Conservation (phyloP, 495 filamentous ascomycete genomes). For the Friedmanniomyces simplex region DNA sequence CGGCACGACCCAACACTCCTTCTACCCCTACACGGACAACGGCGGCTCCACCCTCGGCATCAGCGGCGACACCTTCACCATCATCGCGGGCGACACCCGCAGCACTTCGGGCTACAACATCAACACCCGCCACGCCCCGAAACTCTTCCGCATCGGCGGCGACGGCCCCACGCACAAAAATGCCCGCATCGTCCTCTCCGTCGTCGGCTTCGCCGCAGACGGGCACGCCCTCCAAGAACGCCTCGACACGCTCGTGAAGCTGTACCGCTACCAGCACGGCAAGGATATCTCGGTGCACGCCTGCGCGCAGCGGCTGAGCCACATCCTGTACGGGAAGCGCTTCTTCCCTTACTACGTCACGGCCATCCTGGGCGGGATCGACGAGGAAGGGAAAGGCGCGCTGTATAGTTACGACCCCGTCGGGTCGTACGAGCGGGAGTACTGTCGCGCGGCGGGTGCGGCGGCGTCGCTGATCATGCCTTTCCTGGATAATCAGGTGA, state of each 20-base stretch:
- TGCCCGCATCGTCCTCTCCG: slow-evolving; percentile 76
- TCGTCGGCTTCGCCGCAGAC: slow-evolving; percentile 92
- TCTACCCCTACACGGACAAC: slow-evolving; percentile 97
- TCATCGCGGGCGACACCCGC: slow-evolving; percentile 93
- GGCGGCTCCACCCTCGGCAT: slow-evolving; percentile 95
- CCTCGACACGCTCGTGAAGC: slow-evolving; percentile 83
- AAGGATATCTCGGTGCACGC: slow-evolving; percentile 87
- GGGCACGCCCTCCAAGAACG: slow-evolving; percentile 82
- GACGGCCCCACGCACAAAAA: slow-evolving; percentile 73
- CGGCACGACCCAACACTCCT: slow-evolving; percentile 61
- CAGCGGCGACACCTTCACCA: slow-evolving; percentile 81
- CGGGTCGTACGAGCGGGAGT: slow-evolving; percentile 90
- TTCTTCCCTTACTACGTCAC: slow-evolving; percentile 98
- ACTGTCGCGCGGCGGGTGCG: slow-evolving; percentile 90
- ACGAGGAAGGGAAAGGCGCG: slow-evolving; percentile 89
- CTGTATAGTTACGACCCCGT: slow-evolving; percentile 97
- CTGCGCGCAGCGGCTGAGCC: slow-evolving; percentile 83
- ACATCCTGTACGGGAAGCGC: slow-evolving; percentile 89
- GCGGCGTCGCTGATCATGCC: slow-evolving; percentile 96
- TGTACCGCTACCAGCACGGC: slow-evolving; percentile 92
- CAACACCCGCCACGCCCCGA: slow-evolving; percentile 86
- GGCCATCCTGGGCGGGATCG: slow-evolving; percentile 84
- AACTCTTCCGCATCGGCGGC: slow-evolving; percentile 92
- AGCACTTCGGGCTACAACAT: slow-evolving; percentile 95
- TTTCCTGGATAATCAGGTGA: slow-evolving; percentile 98